A percentile compares a stretch with the other conserved stretches of the same genome.
These are phyloP conservation scores for Cytospora piceicola DNA, from an alignment of 2,329 filamentous ascomycete genomes.

Conservation along the genomic window DNA sequence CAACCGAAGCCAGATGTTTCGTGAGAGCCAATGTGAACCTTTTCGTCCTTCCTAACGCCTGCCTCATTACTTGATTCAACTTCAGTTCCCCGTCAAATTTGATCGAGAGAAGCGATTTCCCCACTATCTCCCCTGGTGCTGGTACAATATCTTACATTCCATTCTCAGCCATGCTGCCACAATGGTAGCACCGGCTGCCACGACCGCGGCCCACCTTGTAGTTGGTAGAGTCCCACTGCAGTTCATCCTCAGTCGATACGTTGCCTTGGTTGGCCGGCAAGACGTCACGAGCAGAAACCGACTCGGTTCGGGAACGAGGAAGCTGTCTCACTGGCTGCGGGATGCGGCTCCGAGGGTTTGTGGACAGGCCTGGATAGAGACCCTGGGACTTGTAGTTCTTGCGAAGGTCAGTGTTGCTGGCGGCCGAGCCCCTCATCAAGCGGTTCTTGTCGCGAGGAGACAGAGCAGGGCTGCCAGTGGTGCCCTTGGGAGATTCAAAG, in stretches of 20 bases:
- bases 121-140: not conserved
- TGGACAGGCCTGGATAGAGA: constrained; percentile 1
- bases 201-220: constrained; percentile 24
- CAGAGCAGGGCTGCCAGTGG: constrained; percentile 24
- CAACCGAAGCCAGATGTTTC: not conserved
- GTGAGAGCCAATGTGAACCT: not conserved
- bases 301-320: constrained; percentile 25
- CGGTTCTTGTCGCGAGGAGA: constrained; percentile 39
- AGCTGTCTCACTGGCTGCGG: constrained; percentile 32
- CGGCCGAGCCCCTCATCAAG: constrained; percentile 28
- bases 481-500: constrained; percentile 16
- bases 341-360: constrained; percentile 31
- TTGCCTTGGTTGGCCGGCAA: constrained; percentile 23
- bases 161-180: constrained; percentile 16
- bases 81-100: not conserved
- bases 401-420: constrained; percentile 10
- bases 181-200: constrained; percentile 12
- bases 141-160: not conserved
- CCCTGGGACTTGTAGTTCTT: constrained; percentile 18
- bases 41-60: not conserved
- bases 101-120: no score
- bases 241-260: constrained; percentile 37
- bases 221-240: constrained; percentile 37
- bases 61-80: not conserved
- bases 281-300: constrained; percentile 24